A percentile compares a stretch with the other conserved stretches of the same genome.
These are phyloP conservation scores for Sclerotinia sclerotiorum DNA, from an alignment of 2,329 filamentous ascomycete species.

Conservation along the genomic window DNA sequence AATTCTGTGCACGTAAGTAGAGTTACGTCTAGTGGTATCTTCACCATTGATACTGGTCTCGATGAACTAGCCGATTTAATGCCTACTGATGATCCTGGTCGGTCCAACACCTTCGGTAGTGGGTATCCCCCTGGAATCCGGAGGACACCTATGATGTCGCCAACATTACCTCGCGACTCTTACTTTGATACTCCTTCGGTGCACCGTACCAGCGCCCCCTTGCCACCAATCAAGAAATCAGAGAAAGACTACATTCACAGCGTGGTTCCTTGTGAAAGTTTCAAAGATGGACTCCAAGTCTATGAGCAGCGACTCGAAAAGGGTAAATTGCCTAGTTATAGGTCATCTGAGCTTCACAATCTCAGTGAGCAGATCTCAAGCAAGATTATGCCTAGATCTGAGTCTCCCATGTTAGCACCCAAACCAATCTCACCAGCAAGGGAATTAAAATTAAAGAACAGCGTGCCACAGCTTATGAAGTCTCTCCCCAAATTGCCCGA, in stretches of 20 bases:
- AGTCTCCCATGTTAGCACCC: constrained; percentile 39
- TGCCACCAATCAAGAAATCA: constrained; percentile 23
- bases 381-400: constrained; percentile 32
- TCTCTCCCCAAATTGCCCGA: constrained; percentile 38
- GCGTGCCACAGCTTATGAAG: constrained; percentile 41
- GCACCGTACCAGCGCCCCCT: constrained; percentile 17
- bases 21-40: constrained; percentile 27
- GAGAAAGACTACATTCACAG: not conserved
- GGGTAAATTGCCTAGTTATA: constrained; percentile 2
- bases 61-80: constrained; percentile 29
- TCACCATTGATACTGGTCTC: constrained; percentile 27
- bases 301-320: constrained; percentile 15
- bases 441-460: constrained; percentile 40
- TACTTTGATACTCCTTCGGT: constrained; percentile 18
- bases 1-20: not conserved
- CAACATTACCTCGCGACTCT: constrained; percentile 28
- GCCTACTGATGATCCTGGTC: constrained; percentile 22
- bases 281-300: constrained; percentile 12
- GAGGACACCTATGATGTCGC: constrained; percentile 29
- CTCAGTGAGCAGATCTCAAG: constrained; percentile 32
- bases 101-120: constrained; percentile 12
- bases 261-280: not conserved
- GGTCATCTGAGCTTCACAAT: constrained; percentile 25
- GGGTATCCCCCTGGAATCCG: constrained; percentile 14
- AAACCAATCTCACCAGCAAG: constrained; percentile 41